Conservation (phyloP, 2,329 filamentous ascomycete genomes). For the Thelonectria olida region DNA sequence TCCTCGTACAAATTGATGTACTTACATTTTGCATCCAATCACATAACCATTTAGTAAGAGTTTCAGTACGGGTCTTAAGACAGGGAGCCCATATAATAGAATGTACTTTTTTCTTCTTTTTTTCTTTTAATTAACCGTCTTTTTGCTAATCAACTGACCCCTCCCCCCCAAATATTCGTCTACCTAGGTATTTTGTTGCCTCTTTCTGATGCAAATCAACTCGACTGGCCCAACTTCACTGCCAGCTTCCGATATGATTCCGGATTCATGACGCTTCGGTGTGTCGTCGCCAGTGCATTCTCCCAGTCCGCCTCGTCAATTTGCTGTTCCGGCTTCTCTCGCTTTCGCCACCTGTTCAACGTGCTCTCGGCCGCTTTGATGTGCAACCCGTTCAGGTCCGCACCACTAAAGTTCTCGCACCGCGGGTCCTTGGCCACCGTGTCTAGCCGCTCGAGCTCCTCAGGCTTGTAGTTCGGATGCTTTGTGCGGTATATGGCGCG, state of each 20-base stretch:
- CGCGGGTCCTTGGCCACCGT: slow-evolving; percentile 71
- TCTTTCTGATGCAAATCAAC: background rate
- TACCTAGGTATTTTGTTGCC: background rate
- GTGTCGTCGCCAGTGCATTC: slow-evolving; percentile 56
- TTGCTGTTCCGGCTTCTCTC: slow-evolving; percentile 34
- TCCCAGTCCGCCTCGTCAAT: slow-evolving; percentile 61
- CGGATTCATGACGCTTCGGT: slow-evolving; percentile 59
- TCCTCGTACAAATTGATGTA: too few relatives aligned
- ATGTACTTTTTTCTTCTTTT: too few relatives aligned
- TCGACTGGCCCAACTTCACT: slow-evolving; percentile 26
- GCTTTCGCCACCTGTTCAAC: slow-evolving; percentile 49
- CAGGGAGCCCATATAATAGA: too few relatives aligned
- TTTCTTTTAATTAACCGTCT: background rate
- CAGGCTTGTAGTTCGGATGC: slow-evolving; percentile 48
- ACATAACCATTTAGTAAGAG: too few relatives aligned
- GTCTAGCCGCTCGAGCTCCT: slow-evolving; percentile 64
- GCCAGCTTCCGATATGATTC: slow-evolving; percentile 53
- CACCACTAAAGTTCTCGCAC: slow-evolving; percentile 81
- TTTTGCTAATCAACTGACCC: too few relatives aligned
- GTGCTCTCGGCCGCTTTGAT: slow-evolving; percentile 62
- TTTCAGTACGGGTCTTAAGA: too few relatives aligned
- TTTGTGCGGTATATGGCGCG: slow-evolving; percentile 67
- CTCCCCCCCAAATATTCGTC: too few relatives aligned
- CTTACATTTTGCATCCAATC: too few relatives aligned
- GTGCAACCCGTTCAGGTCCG: slow-evolving; percentile 62